Conservation (phyloP, 805 yeast species). For the Barnettozyma botsteinii region DNA sequence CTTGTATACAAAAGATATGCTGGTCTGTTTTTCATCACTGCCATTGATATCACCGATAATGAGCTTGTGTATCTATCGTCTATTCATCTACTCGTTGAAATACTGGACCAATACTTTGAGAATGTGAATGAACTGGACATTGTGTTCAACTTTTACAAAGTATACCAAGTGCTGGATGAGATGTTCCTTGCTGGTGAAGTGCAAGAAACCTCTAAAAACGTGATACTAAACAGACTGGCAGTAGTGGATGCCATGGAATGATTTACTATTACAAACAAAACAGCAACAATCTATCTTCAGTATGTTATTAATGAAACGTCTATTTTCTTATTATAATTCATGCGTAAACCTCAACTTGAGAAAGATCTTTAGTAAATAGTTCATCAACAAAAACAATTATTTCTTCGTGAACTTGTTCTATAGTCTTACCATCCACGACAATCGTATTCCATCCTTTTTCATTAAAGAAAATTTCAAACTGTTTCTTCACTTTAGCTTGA, state of each 20-base stretch:
- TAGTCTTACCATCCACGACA: slow-evolving; percentile 52
- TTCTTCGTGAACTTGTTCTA: slow-evolving; percentile 46
- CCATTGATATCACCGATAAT: slow-evolving; percentile 74
- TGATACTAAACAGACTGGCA: slow-evolving; percentile 58
- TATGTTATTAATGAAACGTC: neutral
- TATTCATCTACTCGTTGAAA: slow-evolving; percentile 83
- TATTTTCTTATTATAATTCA: neutral
- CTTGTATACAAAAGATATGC: slow-evolving; percentile 87
- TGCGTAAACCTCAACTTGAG: neutral
- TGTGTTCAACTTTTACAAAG: slow-evolving; percentile 85
- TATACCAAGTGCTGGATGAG: slow-evolving; percentile 79
- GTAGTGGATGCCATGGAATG: slow-evolving; percentile 58
- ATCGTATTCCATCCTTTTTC: slow-evolving; percentile 39
- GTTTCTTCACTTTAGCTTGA: slow-evolving; percentile 61
- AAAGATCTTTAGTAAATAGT: neutral
- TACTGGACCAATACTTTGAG: slow-evolving; percentile 78
- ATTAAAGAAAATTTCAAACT: slow-evolving; percentile 47
- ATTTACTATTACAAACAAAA: neutral
- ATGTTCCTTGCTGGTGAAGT: slow-evolving; percentile 87
- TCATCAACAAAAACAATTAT: slow-evolving; percentile 35
- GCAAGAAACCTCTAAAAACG: slow-evolving; percentile 73
- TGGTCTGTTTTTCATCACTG: slow-evolving; percentile 82
- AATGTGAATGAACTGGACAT: slow-evolving; percentile 87
- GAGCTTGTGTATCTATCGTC: slow-evolving; percentile 80
- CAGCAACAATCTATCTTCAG: neutral